Conservation (phyloP, 2,329 filamentous ascomycete genomes). For the Xylaria digitata region DNA sequence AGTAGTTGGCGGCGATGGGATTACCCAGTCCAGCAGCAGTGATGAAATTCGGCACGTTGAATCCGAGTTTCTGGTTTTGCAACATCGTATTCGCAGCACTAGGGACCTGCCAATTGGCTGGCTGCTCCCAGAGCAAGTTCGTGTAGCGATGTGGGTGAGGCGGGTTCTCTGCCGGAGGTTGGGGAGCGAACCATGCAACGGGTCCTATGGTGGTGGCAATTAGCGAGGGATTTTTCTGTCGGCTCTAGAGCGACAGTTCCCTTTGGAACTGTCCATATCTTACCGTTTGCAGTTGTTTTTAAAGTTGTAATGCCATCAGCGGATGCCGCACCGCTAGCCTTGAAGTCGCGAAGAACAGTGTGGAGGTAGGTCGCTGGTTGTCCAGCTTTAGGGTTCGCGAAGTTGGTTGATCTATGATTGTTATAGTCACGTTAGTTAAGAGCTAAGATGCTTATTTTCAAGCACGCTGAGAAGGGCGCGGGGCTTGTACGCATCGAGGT, state of each 20-base stretch:
- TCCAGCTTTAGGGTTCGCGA: conserved; percentile 44
- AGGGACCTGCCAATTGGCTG: conserved; percentile 50
- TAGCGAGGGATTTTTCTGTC: background rate
- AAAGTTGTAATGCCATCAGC: conserved; percentile 43
- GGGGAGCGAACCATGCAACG: conserved; percentile 48
- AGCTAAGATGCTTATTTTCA: background rate
- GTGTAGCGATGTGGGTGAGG: conserved; percentile 55
- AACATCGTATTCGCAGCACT: conserved; percentile 47
- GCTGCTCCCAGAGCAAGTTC: conserved; percentile 53
- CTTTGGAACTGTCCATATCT: background rate
- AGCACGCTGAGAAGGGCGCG: background rate
- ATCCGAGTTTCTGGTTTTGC: conserved; percentile 49
- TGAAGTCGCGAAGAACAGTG: conserved; percentile 50
- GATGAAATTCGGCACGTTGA: conserved; percentile 50
- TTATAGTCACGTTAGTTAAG: conserved; percentile 18
- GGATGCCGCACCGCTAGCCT: conserved; percentile 39
- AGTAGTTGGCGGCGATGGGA: conserved; percentile 51
- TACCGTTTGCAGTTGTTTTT: conserved; percentile 34
- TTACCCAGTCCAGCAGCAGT: conserved; percentile 45
- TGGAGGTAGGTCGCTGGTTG: conserved; percentile 47
- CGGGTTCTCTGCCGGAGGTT: conserved; percentile 51
- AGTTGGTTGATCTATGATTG: conserved; percentile 46
- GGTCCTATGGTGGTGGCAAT: conserved; percentile 38
- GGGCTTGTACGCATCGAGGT: conserved; percentile 47
- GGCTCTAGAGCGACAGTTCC: background rate